phyloP scores from a whole-genome alignment of 192 early-diverging fungal genomes.

The Podila verticillata region DNA sequence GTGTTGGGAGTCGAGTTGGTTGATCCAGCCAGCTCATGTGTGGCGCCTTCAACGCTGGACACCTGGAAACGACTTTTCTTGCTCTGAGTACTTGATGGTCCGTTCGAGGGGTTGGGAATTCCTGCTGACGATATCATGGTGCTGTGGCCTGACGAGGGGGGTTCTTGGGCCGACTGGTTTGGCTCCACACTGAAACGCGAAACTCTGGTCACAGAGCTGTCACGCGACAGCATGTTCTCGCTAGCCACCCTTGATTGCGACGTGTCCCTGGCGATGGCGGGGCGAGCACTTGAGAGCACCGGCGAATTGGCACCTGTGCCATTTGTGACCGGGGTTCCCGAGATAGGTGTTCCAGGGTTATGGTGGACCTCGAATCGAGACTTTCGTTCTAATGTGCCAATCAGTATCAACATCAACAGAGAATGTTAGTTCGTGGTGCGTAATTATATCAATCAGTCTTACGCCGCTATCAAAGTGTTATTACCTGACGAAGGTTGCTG shows the following conservation, averaged over 20 bases:
- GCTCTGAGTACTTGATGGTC: conserved; percentile 20
- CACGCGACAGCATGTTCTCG: conserved; percentile 10
- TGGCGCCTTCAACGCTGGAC: conserved; percentile 30
- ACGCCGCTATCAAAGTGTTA: not conserved
- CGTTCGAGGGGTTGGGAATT: conserved; percentile 14
- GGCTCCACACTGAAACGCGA: conserved; percentile 21
- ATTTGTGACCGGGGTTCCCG: conserved; percentile 5
- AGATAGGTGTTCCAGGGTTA: conserved; percentile 2
- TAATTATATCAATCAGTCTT: not conserved
- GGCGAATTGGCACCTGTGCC: conserved; percentile 24
- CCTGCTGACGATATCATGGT: conserved; percentile 12
- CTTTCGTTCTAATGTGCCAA: conserved; percentile 25
- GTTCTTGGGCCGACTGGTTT: conserved; percentile 1
- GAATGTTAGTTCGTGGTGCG: not conserved
- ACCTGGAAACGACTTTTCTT: conserved; percentile 47
- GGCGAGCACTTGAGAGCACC: conserved; percentile 4
- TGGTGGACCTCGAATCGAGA: conserved; percentile 50
- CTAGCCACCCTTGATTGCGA: conserved; percentile 20
- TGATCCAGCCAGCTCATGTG: conserved; percentile 28
- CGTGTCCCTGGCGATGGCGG: conserved; percentile 17
- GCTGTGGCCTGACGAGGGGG: not conserved
- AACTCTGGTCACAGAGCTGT: conserved; percentile 14
- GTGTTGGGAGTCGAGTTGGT: conserved; percentile 46
- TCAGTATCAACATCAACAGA: not conserved
- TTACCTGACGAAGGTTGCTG: conserved; percentile 26